Conservation (phyloP, 306 rosid species). For the Cotoneaster glaucophyllus region DNA sequence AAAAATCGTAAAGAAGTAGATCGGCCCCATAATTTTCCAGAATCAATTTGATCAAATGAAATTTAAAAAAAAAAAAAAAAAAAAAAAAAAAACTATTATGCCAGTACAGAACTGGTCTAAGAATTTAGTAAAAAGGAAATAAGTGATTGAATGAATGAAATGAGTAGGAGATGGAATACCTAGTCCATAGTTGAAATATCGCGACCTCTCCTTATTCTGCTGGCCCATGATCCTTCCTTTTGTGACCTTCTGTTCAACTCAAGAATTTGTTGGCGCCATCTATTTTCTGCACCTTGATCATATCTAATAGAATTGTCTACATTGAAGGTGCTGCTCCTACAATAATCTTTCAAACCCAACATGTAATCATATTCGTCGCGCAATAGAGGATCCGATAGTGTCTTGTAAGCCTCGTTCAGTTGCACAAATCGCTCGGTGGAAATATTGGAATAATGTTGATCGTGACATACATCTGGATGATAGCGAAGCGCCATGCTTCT, state of each 20-base stretch:
- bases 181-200: background rate
- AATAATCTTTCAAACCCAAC: slow-evolving; percentile 16
- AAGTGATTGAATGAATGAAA: background rate
- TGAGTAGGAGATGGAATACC: background rate
- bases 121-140: background rate
- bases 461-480: slow-evolving; percentile 56
- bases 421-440: slow-evolving; percentile 25
- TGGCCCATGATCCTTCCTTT: slow-evolving; percentile 34
- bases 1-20: background rate
- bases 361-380: slow-evolving; percentile 40
- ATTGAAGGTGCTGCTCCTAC: background rate
- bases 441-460: slow-evolving; percentile 3
- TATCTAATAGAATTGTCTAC: background rate
- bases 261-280: slow-evolving; percentile 43
- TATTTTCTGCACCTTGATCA: background rate
- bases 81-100: too few relatives aligned
- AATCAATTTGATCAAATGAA: background rate
- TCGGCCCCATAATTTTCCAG: background rate
- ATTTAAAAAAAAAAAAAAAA: too few relatives aligned
- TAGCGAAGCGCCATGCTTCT: slow-evolving; percentile 48
- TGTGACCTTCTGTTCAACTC: slow-evolving; percentile 43
- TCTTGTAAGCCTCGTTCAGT: slow-evolving; percentile 50
- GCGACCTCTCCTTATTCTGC: slow-evolving; percentile 31
- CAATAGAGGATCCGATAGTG: slow-evolving; percentile 43
- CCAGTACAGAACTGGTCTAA: background rate